Conservation (phyloP, 2,329 filamentous ascomycete genomes). For the Nemania sp. region DNA sequence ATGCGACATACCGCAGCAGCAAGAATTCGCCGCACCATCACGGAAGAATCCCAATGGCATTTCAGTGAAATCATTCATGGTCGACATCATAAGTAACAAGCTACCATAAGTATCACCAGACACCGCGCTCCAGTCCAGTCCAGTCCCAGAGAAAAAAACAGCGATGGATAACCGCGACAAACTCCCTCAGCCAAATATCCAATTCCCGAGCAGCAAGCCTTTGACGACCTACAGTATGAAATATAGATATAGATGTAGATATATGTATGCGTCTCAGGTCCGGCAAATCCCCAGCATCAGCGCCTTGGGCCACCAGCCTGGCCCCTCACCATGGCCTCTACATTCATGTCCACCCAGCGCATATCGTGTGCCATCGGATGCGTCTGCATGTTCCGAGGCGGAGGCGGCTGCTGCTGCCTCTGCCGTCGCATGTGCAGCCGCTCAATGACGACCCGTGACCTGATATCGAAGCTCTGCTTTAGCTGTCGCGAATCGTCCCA, state of each 20-base stretch:
- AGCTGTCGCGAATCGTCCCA: constrained; percentile 62
- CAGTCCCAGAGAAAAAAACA: not conserved
- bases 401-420: constrained; percentile 41
- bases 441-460: constrained; percentile 50
- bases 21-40: too few species aligned
- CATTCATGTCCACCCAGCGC: constrained; percentile 51
- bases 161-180: not conserved
- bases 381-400: constrained; percentile 34
- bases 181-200: not conserved
- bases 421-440: constrained; percentile 47
- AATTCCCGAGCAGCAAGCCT: too few species aligned
- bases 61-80: too few species aligned
- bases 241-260: not conserved
- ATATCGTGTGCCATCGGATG: constrained; percentile 42
- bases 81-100: not conserved
- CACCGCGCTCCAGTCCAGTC: not conserved
- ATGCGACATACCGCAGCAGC: too few species aligned
- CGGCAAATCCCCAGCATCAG: not conserved
- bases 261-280: not conserved
- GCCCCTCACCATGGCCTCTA: constrained; percentile 48
- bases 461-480: constrained; percentile 55
- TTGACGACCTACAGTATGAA: too few species aligned
- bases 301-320: constrained; percentile 26
- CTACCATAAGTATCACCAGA: not conserved
- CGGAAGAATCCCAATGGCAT: too few species aligned